Percentiles rank a stretch among this genome's conserved stretches.
Evolutionary conservation across 148 eudicot species (phyloP).

Genomic region (Rhododendron henanense): DNA sequence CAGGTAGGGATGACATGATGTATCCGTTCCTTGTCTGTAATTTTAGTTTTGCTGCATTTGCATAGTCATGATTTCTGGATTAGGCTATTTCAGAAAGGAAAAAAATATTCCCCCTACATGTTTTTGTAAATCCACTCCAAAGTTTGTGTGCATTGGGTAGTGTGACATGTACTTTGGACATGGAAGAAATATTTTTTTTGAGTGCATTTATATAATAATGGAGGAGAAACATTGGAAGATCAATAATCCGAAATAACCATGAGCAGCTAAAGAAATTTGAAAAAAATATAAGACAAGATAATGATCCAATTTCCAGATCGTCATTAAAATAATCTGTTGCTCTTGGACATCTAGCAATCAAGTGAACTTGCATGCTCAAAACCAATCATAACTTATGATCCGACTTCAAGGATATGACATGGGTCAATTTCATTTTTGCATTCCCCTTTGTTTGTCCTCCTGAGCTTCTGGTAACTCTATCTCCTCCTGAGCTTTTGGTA

Average conservation of each 20-base stretch:
- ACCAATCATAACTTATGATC: neutral
- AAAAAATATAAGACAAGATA: neutral
- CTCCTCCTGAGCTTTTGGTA: neutral
- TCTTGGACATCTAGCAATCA: neutral
- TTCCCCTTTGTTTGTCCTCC: neutral
- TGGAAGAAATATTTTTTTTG: neutral
- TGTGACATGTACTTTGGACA: neutral
- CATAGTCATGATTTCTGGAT: slow-evolving; percentile 3
- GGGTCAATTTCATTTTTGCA: neutral
- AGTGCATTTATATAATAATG: neutral
- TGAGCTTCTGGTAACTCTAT: neutral
- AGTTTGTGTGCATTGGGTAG: neutral
- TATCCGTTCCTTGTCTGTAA: neutral
- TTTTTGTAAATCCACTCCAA: neutral
- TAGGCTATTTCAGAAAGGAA: neutral
- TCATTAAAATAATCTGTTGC: neutral
- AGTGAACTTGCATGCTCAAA: neutral
- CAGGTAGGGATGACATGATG: slow-evolving; percentile 49
- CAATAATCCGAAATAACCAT: neutral
- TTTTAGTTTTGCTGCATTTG: slow-evolving; percentile 3
- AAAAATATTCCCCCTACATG: neutral
- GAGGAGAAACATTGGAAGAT: too few relatives aligned
- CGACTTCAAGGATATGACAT: neutral
- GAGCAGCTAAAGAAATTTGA: neutral
- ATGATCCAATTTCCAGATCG: neutral